Evolutionary conservation across 495 filamentous ascomycete genomes (phyloP), one percentile per base, ranked within the genome.

Genomic region (Tuber microsphaerosporum): DNA sequence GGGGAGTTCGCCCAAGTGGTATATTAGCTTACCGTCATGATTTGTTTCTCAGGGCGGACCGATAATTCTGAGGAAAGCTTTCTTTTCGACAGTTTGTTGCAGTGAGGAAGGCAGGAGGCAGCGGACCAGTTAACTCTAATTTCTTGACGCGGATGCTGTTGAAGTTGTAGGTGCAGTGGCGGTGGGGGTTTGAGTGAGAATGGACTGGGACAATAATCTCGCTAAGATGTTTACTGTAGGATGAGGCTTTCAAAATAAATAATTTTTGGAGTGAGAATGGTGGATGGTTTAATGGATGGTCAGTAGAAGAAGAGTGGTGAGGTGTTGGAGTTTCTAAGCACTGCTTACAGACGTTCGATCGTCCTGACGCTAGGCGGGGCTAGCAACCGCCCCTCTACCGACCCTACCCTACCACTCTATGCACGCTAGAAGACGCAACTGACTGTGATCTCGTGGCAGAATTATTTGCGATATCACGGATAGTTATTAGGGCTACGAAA

Each of bases 81-180:
- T 80, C 81, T 82, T 81, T 82, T 82, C 78, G 81, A 82, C 81
- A 82, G 77, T 61, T 80, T 82, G 81, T 74, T 44, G 20, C 31
- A 75, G 42, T 73, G 43, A 22, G n/a, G 72, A n/a, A 65, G 74
- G 70, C 71, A 72, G 70, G 69, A 70, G 69, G 51, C 61, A 37
- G 69, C 61, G 56, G 44, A 71, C 78, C 65, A 42, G 34, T 43
- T 65, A 14, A 44, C 31, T 48, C 69, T 61, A 8, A 31, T 71
- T 48, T 56, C 70, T 69, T 68, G 31, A 48, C 43, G 44, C 48
- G 69, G 73, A 65, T 34, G 26, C 14, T 16, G 56, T 34, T 43
- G 41, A 56, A 41, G 61, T 73, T 74, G 31, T 5, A 56, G 71
- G 42, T 69, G 44, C 70, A 70, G 22, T 51, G 70, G 70, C 46